Evolutionary conservation across 192 early-diverging fungal species (phyloP).

Genomic region (Phycomyces nitens): DNA sequence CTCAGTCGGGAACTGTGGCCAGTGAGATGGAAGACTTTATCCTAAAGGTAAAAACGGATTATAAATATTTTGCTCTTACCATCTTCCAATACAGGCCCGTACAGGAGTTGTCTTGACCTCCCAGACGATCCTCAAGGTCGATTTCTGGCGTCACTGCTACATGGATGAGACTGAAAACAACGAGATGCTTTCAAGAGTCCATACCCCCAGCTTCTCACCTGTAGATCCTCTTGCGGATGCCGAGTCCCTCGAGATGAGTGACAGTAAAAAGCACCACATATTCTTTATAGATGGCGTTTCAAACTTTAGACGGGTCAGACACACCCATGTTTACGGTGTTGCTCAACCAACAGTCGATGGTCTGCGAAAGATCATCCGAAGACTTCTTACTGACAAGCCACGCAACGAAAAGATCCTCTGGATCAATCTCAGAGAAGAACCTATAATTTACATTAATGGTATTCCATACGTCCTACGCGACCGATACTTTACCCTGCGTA

Average conservation of each 20-base stretch:
- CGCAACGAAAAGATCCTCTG: conserved; percentile 40
- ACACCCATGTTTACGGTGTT: conserved; percentile 45
- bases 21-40: conserved; percentile 53
- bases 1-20: conserved; percentile 27
- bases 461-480: conserved; percentile 64
- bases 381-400: conserved; percentile 7
- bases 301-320: conserved; percentile 49
- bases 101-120: conserved; percentile 51
- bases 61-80: too few relatives aligned
- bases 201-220: conserved; percentile 6
- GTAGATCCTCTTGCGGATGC: too few relatives aligned
- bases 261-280: conserved; percentile 10
- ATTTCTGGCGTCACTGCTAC: conserved; percentile 44
- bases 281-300: conserved; percentile 47
- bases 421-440: conserved; percentile 69
- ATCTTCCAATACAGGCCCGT: conserved; percentile 32
- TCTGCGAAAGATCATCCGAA: conserved; percentile 42
- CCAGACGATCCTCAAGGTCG: conserved; percentile 60
- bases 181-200: neutral
- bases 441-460: conserved; percentile 63
- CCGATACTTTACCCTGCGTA: conserved; percentile 53
- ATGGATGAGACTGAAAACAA: conserved; percentile 16
- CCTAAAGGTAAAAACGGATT: conserved; percentile 53
- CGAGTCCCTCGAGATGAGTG: neutral
- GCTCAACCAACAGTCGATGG: conserved; percentile 63